Percentiles rank a stretch among this genome's conserved stretches.
Conservation (phyloP, 139 green algal species). For the Dunaliella primolecta region DNA sequence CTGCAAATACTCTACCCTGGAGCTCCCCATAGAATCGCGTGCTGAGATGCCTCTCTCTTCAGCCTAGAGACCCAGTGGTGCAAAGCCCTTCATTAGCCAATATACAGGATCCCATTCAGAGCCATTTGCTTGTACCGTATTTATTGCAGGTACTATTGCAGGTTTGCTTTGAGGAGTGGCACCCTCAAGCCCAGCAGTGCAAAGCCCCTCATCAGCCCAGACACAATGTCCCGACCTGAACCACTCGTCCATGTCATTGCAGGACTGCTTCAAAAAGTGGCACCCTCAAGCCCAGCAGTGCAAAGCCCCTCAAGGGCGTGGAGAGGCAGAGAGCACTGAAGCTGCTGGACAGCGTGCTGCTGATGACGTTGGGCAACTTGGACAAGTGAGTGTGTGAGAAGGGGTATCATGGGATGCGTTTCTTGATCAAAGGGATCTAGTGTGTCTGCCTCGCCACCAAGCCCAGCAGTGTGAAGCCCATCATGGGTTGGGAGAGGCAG, state of each 20-base stretch:
- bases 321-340: neutral
- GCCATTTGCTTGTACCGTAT: too few species aligned
- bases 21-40: too few species aligned
- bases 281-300: neutral
- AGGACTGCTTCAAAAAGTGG: neutral
- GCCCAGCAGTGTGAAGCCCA: neutral
- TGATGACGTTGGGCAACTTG: neutral
- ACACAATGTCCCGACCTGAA: too few species aligned
- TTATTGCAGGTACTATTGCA: too few species aligned
- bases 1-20: too few species aligned
- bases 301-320: neutral
- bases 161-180: neutral
- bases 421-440: neutral
- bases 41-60: too few species aligned
- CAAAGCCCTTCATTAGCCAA: too few species aligned
- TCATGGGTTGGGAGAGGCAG: too few species aligned
- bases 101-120: too few species aligned
- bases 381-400: neutral
- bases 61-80: too few species aligned
- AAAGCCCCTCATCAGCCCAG: neutral
- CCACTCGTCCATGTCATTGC: too few species aligned
- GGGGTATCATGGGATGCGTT: neutral
- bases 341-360: neutral
- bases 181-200: neutral
- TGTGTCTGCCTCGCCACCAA: neutral